Base-by-base conservation (phyloP, 768 basidiomycete genomes). In the Russula sp. region DNA sequence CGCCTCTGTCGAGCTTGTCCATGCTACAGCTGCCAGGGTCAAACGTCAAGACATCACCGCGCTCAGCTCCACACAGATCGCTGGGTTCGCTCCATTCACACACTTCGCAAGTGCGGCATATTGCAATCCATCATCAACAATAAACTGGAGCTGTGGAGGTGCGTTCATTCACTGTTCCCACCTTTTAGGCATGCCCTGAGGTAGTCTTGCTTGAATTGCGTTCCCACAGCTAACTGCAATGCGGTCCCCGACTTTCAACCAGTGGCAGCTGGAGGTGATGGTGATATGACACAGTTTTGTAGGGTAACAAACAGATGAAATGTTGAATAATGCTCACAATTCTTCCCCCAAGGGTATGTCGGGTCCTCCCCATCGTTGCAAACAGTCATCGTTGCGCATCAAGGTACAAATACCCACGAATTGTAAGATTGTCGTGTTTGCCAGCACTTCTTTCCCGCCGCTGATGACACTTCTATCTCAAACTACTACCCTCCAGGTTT, bases 181-280 rank as follows among this genome's bases (percentile, higher is more conserved):
- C 20, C 32, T 24, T n/a, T n/a, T 20, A 22, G 14, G 32, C 30
- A 10, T 20, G 13, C 34, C 10, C 13, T 13, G 28, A 22, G 9
- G 49, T 9, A 22, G 18, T 42, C 22, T 36, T 53, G 38, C 44
- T n/a, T 20, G 16, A 40, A 26, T 56, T 6, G 10, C 14, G n/a
- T 20, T 34, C 32, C 32, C 32, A 34, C 32, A 81, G 80, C 71
- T 20, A 77, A 81, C 68, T 84, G 83, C 68, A 51, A 77, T 1
- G 81, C 79, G 4, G 83, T 80, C 69, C 72, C 80, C 6, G 61
- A 66, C n/a, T 85, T 85, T 64, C 55, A 75, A 34, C 81, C 83
- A 0, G 71, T 79, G 30, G 81, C 79, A 2, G 75, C 79, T 11
- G 83, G 83, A 11, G 83, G 83, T 6, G 72, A 83, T 54, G 83